phyloP scores from a whole-genome alignment of 805 yeast species.

The Nakazawaea sp. region DNA sequence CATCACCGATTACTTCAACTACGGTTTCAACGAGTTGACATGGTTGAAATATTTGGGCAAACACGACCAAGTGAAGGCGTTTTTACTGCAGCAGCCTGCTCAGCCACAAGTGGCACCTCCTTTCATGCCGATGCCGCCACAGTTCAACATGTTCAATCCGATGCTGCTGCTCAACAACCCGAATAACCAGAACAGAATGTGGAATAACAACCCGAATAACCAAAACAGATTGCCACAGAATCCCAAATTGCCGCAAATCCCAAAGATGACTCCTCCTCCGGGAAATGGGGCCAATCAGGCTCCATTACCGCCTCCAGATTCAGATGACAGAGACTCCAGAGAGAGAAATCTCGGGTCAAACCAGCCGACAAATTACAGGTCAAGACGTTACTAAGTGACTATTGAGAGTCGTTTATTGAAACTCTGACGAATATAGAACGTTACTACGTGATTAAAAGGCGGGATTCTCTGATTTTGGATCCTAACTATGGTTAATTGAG shows the following conservation, averaged over 20 bases:
- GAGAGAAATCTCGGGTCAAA: constrained; percentile 1
- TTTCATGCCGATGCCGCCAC: constrained; percentile 12
- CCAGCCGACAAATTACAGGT: constrained; percentile 3
- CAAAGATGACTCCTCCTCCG: constrained; percentile 12
- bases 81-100: constrained; percentile 15
- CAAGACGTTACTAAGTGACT: too few species aligned
- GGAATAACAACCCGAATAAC: background rate
- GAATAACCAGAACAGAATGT: background rate
- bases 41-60: constrained; percentile 91
- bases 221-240: background rate
- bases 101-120: constrained; percentile 10
- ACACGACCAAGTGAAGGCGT: constrained; percentile 70
- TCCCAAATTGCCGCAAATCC: constrained; percentile 13
- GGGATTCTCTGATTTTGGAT: too few species aligned
- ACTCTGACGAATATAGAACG: too few species aligned
- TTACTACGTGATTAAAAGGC: too few species aligned
- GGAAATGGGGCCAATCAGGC: too few species aligned
- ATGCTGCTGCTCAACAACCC: constrained; percentile 3
- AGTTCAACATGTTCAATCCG: constrained; percentile 12
- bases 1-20: constrained; percentile 88
- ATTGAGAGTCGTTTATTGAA: too few species aligned
- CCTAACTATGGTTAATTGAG: too few species aligned
- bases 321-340: constrained; percentile 1
- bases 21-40: constrained; percentile 92
- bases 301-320: constrained; percentile 5